Base-by-base conservation (phyloP, 352 stramenopile species). In the Phytophthora sojae region DNA sequence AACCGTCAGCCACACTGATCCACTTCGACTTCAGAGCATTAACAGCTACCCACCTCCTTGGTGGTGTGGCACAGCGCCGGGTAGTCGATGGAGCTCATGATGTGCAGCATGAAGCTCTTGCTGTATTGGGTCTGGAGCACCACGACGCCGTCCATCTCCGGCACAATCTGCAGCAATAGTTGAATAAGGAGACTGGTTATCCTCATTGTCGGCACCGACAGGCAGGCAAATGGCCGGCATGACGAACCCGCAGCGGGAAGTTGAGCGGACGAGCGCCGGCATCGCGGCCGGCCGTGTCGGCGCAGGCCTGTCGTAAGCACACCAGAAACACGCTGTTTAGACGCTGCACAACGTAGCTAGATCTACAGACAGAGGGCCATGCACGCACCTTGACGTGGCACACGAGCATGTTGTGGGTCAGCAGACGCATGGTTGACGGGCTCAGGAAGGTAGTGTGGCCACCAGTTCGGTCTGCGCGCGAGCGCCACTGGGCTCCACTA, bases 361-460 rank as follows among this genome's bases (percentile, higher is more conserved):
- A 4, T 2, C 26, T 39, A 39, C 32, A 39, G 32, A 2, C 32
- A 15, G 1, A 11, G 32, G 8, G 32, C 7, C 32, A 14, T 2
- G 32, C 9, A 8, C 32, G 12, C 32, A 39, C 32, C 32, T 93
- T 93, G 78, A 96, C 82, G 75, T 94, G 89, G 76, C 88, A 96
- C 51, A 94, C 70, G 67, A 96, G 83, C 88, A 96, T 96, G 73
- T 96, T 96, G 78, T 96, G 88, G 21, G 86, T 96, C 44, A 96
- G 73, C 55, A 96, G 85, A 39, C 88, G 83, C 88, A 96, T 96
- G 35, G 49, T 85, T 17, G 63, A 52, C n/a, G 17, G 32, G 9
- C 32, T 21, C 37, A 29, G 47, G n/a, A 15, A 54, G 47, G n/a
- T 35, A 29, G 47, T 54, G n/a, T 52, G 32, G 45, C 55, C 32